Base-by-base conservation (phyloP, 1,139 yeast species). In the Suhomyces guaymorum region DNA sequence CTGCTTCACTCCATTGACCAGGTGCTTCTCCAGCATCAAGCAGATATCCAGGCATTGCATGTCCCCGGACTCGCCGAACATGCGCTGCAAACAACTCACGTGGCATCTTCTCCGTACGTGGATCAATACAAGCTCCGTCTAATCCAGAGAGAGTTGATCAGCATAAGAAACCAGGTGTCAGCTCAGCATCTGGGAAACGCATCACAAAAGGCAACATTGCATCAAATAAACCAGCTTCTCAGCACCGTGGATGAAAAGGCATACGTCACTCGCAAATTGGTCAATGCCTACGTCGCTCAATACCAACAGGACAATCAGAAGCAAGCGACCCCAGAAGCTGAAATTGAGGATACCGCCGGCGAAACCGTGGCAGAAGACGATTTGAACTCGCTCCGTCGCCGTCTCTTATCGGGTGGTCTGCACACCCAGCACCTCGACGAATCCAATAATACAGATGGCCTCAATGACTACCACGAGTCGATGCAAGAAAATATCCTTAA, bases 401-500 rank as follows among this genome's bases (percentile, higher is more conserved):
- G 69, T 28, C 47, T 63, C 19, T 49, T 63, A 9, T 46, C 65
- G 1, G 56, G 57, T 2, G 60, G 59, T 6, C 39, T 42, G n/a
- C 46, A 39, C 18, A 47, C 52, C 0, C 46, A 41, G 15, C 30
- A 43, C 28, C 41, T 44, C 17, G 51, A 45, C 25, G 34, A 47
- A 8, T 38, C 39, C 19, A 33, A 36, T 19, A 32, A 43, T 24
- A 37, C 42, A 15, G 30, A 46, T 20, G 48, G 49, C 33, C 38
- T 40, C 29, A 67, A 67, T 44, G 58, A 60, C 10, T 66, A 67
- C 48, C 75, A 70, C 42, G 75, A 70, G 37, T 59, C 66, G 3
- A 46, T 70, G n/a, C 76, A 70, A 44, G 64, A 63, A 31, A 72
- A 68, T 29, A 56, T 70, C 7, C 50, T 69, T 15, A 51, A 48